Base-by-base conservation (phyloP, 139 green algal genomes). In the Astrephomene gubernaculifera region DNA sequence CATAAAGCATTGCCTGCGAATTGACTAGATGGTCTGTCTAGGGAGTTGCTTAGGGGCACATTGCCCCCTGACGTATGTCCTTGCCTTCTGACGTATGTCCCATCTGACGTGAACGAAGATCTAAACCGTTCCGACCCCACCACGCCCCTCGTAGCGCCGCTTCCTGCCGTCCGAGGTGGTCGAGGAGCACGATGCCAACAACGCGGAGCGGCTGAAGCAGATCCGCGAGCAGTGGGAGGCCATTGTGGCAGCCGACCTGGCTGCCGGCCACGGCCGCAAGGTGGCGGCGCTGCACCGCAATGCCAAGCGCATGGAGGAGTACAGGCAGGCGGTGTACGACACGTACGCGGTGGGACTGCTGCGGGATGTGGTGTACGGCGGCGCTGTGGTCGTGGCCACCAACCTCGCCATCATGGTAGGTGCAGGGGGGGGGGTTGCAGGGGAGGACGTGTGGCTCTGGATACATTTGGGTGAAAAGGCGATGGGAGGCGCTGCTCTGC, bases 91-190 rank as follows among this genome's bases (percentile, higher is more conserved):
- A n/a, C n/a, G n/a, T n/a, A n/a, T n/a, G n/a, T n/a, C n/a, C n/a
- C n/a, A n/a, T n/a, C n/a, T n/a, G n/a, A n/a, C n/a, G n/a, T n/a
- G n/a, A n/a, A n/a, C n/a, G n/a, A n/a, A n/a, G n/a, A n/a, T n/a
- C n/a, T n/a, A n/a, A n/a, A n/a, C n/a, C n/a, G n/a, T n/a, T n/a
- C n/a, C n/a, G n/a, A n/a, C n/a, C n/a, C n/a, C n/a, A n/a, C n/a
- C n/a, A n/a, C n/a, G n/a, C n/a, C n/a, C n/a, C 14, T 22, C 41
- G 25, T 60, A 86, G 84, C 65, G 88, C 10, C 49, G 74, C 21
- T 83, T 91, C 9, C 63, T 87, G 52, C 88, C 88, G 0, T 8
- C 54, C 25, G 88, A 88, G 54, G 73, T 91, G 54, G 88, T 91
- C 10, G 52, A 64, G 71, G 82, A 67, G 78, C 82, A 82, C 25